Conservation (phyloP, 495 filamentous ascomycete genomes). For the Aspergillus steynii region DNA sequence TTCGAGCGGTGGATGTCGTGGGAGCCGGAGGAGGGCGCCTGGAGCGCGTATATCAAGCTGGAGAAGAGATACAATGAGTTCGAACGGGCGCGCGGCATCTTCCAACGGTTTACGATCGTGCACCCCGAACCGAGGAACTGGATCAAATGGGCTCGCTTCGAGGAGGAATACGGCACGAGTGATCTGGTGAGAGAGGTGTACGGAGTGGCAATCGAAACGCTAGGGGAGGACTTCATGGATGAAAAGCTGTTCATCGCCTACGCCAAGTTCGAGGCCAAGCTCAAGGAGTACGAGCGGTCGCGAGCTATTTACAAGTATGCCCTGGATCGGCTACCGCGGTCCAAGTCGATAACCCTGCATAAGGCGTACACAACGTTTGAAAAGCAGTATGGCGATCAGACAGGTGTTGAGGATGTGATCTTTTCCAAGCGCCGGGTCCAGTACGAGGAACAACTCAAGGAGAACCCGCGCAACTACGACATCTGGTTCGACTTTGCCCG, state of each 20-base stretch:
- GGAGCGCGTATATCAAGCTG: conserved; percentile 93
- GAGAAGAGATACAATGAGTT: conserved; percentile 94
- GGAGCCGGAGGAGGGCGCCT: conserved; percentile 95
- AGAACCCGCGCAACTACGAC: conserved; percentile 93
- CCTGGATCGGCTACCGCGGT: conserved; percentile 84
- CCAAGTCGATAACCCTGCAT: conserved; percentile 81
- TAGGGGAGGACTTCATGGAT: conserved; percentile 96
- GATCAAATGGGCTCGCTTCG: conserved; percentile 98
- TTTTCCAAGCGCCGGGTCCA: conserved; percentile 90
- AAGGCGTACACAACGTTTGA: conserved; percentile 96
- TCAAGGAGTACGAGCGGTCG: conserved; percentile 95
- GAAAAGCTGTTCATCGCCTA: conserved; percentile 93
- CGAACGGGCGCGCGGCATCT: conserved; percentile 79
- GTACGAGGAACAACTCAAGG: conserved; percentile 90
- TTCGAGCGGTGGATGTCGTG: conserved; percentile 99
- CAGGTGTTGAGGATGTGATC: conserved; percentile 94
- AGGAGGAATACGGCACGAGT: conserved; percentile 90
- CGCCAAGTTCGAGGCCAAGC: conserved; percentile 86
- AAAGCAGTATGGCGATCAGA: conserved; percentile 93
- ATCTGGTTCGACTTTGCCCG: conserved; percentile 94
- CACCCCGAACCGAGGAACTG: conserved; percentile 95
- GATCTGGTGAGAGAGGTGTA: conserved; percentile 93
- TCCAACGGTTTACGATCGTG: conserved; percentile 86
- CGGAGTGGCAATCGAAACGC: conserved; percentile 80
- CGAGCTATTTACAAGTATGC: conserved; percentile 96